phyloP scores from a whole-genome alignment of 1,284 basidiomycete genomes.

The Quambalaria eucalypti region DNA sequence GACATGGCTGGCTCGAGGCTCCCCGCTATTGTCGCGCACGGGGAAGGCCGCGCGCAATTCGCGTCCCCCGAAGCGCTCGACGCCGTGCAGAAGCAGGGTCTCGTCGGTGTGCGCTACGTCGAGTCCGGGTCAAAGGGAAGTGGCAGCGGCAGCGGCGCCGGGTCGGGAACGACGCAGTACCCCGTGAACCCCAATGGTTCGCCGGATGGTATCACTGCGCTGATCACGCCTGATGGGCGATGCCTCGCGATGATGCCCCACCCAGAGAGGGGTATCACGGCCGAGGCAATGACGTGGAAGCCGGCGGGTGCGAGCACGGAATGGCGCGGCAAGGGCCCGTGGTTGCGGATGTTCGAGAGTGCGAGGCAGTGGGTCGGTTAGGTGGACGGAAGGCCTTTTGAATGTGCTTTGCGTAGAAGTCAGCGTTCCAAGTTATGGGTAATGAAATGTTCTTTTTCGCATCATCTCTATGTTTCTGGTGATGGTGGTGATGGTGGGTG shows the following conservation, averaged over 20 bases:
- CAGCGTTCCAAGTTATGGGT: too few relatives aligned
- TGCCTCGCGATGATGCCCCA: constrained; percentile 91
- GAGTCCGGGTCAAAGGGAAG: constrained; percentile 14
- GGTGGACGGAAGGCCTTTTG: too few relatives aligned
- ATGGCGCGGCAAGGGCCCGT: constrained; percentile 65
- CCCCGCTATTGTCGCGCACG: constrained; percentile 90
- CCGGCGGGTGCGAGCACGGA: constrained; percentile 18
- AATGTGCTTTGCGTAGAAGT: too few relatives aligned
- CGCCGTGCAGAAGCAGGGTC: constrained; percentile 12
- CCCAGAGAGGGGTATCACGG: constrained; percentile 45
- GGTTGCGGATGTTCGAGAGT: constrained; percentile 91
- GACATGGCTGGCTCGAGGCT: constrained; percentile 78
- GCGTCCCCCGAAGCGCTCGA: constrained; percentile 11
- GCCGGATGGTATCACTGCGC: constrained; percentile 73
- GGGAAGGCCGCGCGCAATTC: constrained; percentile 81
- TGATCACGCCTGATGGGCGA: constrained; percentile 74
- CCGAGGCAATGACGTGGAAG: constrained; percentile 45
- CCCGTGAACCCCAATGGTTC: constrained; percentile 81
- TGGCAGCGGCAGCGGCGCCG: too few relatives aligned
- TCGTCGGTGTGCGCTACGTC: constrained; percentile 36
- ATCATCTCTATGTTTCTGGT: too few relatives aligned
- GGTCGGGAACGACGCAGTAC: constrained; percentile 17
- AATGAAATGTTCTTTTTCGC: too few relatives aligned
- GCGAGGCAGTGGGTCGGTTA: constrained; percentile 53
- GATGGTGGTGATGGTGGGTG: too few relatives aligned